A percentile compares a stretch with the other conserved stretches of the same genome.
Conservation (phyloP, 176 grass and related monocot species). For the Poa annua region DNA sequence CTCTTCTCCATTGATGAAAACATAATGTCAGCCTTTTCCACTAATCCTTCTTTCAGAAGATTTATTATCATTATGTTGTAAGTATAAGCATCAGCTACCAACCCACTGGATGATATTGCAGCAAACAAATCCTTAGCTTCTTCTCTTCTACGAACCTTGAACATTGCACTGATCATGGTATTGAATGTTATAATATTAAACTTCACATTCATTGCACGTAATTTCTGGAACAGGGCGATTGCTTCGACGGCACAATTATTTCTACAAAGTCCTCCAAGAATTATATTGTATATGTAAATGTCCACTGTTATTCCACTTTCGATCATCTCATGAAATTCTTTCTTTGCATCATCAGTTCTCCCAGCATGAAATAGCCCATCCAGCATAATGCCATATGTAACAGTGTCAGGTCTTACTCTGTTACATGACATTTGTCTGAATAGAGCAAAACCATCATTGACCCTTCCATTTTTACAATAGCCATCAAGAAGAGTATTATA, state of each 20-base stretch:
- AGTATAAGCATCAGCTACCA: not conserved
- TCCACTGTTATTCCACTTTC: not conserved
- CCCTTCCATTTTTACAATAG: not conserved
- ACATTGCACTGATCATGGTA: slow-evolving; percentile 19
- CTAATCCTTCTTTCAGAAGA: not conserved
- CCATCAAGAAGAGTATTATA: not conserved
- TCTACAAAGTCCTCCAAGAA: not conserved
- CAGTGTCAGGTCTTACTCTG: not conserved
- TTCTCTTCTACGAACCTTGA: not conserved
- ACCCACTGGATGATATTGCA: not conserved
- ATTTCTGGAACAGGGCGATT: not conserved
- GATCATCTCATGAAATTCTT: not conserved
- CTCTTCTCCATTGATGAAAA: not conserved
- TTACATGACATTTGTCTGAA: not conserved
- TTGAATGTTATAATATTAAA: not conserved
- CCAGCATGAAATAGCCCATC: not conserved
- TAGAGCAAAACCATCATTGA: not conserved
- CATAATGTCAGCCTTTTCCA: not conserved
- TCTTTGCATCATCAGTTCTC: not conserved
- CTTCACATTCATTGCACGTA: not conserved
- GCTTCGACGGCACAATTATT: not conserved
- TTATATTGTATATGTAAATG: not conserved
- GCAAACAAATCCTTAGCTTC: not conserved
- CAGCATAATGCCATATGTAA: not conserved
- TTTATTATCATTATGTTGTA: not conserved